A percentile compares a stretch with the other conserved stretches of the same genome.
Conservation (phyloP, 139 green algal genomes). For the Auxenochlorella pyrenoidosa region DNA sequence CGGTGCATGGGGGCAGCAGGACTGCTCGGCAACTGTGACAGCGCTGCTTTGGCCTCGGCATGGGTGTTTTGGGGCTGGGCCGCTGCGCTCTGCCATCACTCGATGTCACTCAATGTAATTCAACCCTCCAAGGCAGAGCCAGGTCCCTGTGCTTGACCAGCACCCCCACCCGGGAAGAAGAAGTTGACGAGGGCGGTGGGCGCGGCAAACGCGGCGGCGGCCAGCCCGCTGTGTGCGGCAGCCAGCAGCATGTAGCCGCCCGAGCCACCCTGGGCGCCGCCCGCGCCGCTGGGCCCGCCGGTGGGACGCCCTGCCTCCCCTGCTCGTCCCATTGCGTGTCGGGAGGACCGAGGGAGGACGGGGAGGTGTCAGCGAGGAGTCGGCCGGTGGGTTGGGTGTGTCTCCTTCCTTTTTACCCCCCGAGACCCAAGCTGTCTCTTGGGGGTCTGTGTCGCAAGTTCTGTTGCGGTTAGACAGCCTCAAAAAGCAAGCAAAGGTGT, state of each 20-base stretch:
- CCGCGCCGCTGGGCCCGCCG: not conserved
- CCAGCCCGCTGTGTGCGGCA: conserved; percentile 18
- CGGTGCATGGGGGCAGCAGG: not conserved
- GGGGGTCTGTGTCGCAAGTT: no score
- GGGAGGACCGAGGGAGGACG: no score
- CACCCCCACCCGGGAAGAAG: conserved; percentile 26
- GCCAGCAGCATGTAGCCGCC: conserved; percentile 35
- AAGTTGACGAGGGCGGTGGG: conserved; percentile 24
- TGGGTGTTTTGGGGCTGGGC: no score
- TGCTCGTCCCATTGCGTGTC: not conserved
- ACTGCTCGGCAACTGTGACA: no score
- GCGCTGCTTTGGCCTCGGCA: no score
- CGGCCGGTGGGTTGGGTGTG: no score
- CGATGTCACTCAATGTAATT: no score
- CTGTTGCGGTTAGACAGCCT: not conserved
- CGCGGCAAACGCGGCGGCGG: conserved; percentile 6
- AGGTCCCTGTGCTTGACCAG: not conserved
- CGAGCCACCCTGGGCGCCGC: not conserved
- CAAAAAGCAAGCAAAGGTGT: no score
- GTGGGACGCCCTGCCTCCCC: not conserved
- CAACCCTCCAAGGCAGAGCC: not conserved
- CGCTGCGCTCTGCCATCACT: no score
- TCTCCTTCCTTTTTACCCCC: no score
- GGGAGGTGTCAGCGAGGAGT: no score
- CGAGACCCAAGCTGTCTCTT: no score